Evolutionary conservation across 257 asterid species (phyloP).

Genomic region (Gynochthodes officinalis): DNA sequence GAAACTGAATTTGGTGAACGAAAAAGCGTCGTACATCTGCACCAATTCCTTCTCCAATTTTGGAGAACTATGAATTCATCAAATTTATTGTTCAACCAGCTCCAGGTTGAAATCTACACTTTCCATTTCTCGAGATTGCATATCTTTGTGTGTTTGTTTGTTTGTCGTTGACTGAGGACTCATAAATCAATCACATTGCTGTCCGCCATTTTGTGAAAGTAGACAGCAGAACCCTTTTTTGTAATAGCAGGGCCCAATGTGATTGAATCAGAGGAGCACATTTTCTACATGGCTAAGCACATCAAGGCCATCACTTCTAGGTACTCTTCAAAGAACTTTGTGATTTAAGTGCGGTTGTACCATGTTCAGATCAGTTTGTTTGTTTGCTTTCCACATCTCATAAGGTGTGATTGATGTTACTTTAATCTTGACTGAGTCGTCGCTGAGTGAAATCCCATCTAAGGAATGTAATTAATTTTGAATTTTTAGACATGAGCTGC

Average conservation of each 20-base stretch:
- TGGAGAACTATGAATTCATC: slow-evolving; percentile 53
- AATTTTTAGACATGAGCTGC: not conserved
- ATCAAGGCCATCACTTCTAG: slow-evolving; percentile 52
- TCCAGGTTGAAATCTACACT: slow-evolving; percentile 45
- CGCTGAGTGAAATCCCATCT: too few relatives aligned
- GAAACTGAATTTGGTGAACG: too few relatives aligned
- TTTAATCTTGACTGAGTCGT: not conserved
- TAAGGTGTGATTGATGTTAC: not conserved
- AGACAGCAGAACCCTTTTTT: slow-evolving; percentile 87
- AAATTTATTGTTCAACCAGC: slow-evolving; percentile 62
- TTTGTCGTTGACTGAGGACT: not conserved
- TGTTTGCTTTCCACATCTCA: not conserved
- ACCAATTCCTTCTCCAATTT: not conserved
- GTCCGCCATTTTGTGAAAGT: slow-evolving; percentile 3
- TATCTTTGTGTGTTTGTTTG: not conserved
- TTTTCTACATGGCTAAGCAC: slow-evolving; percentile 73
- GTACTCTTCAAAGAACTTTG: not conserved
- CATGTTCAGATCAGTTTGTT: not conserved
- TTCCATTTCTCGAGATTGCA: not conserved
- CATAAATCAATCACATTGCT: not conserved
- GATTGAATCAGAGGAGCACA: slow-evolving; percentile 84
- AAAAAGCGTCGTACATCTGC: too few relatives aligned
- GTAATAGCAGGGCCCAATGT: slow-evolving; percentile 92
- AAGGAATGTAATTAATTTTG: slow-evolving; percentile 10
- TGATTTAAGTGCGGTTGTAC: not conserved